Conservation (phyloP, 495 filamentous ascomycete species). For the Aeminium ludgeri region DNA sequence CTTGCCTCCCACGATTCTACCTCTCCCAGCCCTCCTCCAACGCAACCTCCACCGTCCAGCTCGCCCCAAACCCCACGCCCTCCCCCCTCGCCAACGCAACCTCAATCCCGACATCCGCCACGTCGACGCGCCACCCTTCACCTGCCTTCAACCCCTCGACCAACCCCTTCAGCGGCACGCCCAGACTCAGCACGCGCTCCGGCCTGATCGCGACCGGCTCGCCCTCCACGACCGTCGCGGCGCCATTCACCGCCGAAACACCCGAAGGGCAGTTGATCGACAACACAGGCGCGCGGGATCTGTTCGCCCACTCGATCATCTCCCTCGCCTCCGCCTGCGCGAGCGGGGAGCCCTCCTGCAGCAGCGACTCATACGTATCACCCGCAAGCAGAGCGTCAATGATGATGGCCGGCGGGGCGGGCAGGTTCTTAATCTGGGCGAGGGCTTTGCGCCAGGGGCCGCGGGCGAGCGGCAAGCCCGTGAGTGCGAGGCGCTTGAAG, state of each 20-base stretch:
- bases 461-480: conserved; percentile 45
- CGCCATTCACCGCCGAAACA: conserved; percentile 60
- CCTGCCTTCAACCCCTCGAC: conserved; percentile 48
- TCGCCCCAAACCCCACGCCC: conserved; percentile 68
- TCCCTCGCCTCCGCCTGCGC: conserved; percentile 47
- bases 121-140: conserved; percentile 55
- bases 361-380: conserved; percentile 64
- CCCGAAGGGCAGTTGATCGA: conserved; percentile 80
- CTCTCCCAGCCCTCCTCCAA: conserved; percentile 3
- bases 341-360: conserved; percentile 25
- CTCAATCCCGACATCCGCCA: conserved; percentile 77
- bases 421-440: conserved; percentile 34
- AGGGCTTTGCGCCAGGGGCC: conserved; percentile 24
- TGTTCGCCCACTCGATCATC: conserved; percentile 71
- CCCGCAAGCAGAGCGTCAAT: conserved; percentile 80
- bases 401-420: conserved; percentile 57
- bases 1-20: no score
- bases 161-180: conserved; percentile 68
- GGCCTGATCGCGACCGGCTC: conserved; percentile 55
- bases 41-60: conserved; percentile 58
- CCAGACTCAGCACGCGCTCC: conserved; percentile 62
- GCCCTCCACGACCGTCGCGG: conserved; percentile 42
- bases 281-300: conserved; percentile 56
- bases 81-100: conserved; percentile 76
- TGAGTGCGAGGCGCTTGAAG: conserved; percentile 57